Evolutionary conservation across 768 basidiomycete species (phyloP).

Genomic region (Amanita jacksonii): DNA sequence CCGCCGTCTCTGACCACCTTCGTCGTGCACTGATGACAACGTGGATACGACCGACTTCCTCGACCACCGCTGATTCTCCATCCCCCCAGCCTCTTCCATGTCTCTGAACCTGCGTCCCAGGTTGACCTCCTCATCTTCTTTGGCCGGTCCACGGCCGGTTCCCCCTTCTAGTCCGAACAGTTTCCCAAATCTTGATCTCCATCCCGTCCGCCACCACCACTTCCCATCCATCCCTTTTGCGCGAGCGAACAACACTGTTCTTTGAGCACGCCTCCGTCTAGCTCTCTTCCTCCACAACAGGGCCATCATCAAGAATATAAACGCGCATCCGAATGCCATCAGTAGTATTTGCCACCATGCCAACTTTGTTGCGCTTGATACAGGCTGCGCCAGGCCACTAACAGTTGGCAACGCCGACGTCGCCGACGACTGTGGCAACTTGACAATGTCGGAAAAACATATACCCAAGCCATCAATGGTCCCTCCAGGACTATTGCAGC

Average conservation of each 20-base stretch:
- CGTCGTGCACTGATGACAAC: slow-evolving; percentile 11
- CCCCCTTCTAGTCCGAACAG: slow-evolving; percentile 32
- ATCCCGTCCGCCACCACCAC: slow-evolving; percentile 38
- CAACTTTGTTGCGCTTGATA: slow-evolving; percentile 28
- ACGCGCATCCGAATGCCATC: slow-evolving; percentile 73
- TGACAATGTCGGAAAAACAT: slow-evolving; percentile 67
- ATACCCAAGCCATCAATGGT: slow-evolving; percentile 64
- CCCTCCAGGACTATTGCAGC: slow-evolving; percentile 43
- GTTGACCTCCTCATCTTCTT: slow-evolving; percentile 17
- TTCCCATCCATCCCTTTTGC: slow-evolving; percentile 43
- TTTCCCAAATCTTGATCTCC: slow-evolving; percentile 47
- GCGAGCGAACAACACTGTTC: slow-evolving; percentile 54
- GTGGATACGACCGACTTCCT: slow-evolving; percentile 13
- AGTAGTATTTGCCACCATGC: slow-evolving; percentile 81
- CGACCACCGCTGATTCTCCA: slow-evolving; percentile 9
- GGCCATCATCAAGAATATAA: slow-evolving; percentile 60
- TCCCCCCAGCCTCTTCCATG: slow-evolving; percentile 23
- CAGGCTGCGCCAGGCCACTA: slow-evolving; percentile 50
- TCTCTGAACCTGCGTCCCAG: slow-evolving; percentile 37
- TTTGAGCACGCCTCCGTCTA: slow-evolving; percentile 59
- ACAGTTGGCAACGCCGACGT: slow-evolving; percentile 48
- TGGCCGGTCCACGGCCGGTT: slow-evolving; percentile 5
- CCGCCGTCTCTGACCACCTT: neutral
- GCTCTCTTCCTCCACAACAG: slow-evolving; percentile 66
- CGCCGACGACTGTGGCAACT: slow-evolving; percentile 38